Evolutionary conservation across 2,329 filamentous ascomycete species (phyloP).

Genomic region (Ascochyta viciae-villosae): DNA sequence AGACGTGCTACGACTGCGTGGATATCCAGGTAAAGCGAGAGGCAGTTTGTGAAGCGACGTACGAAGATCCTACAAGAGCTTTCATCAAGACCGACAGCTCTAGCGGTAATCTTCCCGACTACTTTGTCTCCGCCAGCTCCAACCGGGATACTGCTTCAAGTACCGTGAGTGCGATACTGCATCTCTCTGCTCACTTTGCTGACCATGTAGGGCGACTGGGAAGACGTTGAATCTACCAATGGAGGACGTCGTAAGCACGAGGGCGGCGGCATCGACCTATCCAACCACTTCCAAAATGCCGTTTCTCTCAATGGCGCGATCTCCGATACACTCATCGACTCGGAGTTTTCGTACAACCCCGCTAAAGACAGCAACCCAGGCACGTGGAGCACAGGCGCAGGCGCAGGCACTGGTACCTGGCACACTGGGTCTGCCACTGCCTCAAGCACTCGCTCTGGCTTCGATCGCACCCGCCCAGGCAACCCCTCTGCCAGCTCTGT

Average conservation of each 20-base stretch:
- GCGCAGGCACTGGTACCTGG: slow-evolving; percentile 32
- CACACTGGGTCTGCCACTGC: slow-evolving; percentile 26
- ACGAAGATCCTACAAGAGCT: slow-evolving; percentile 35
- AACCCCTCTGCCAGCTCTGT: slow-evolving; percentile 21
- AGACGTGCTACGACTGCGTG: slow-evolving; percentile 45
- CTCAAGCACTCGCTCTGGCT: slow-evolving; percentile 20
- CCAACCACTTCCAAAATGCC: slow-evolving; percentile 21
- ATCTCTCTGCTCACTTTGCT: slow-evolving; percentile 2
- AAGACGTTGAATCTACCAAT: slow-evolving; percentile 18
- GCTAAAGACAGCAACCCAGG: slow-evolving; percentile 5
- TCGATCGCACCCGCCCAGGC: slow-evolving; percentile 30
- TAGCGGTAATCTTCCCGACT: slow-evolving; percentile 26
- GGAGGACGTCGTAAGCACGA: slow-evolving; percentile 11
- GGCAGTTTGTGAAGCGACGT: slow-evolving; percentile 38
- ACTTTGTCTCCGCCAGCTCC: slow-evolving; percentile 20
- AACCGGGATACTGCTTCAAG: slow-evolving; percentile 24
- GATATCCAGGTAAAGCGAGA: slow-evolving; percentile 31
- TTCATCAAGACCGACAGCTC: slow-evolving; percentile 30
- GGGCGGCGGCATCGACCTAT: slow-evolving; percentile 29
- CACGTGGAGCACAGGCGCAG: slow-evolving; percentile 20
- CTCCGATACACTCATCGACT: slow-evolving; percentile 28
- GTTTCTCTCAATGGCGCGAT: slow-evolving; percentile 21
- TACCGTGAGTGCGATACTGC: slow-evolving; percentile 19
- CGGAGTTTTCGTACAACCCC: slow-evolving; percentile 22
- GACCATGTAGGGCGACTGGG: slow-evolving; percentile 23